Conservation (phyloP, 75 land plant genomes). For the Selaginella moellendorffii region DNA sequence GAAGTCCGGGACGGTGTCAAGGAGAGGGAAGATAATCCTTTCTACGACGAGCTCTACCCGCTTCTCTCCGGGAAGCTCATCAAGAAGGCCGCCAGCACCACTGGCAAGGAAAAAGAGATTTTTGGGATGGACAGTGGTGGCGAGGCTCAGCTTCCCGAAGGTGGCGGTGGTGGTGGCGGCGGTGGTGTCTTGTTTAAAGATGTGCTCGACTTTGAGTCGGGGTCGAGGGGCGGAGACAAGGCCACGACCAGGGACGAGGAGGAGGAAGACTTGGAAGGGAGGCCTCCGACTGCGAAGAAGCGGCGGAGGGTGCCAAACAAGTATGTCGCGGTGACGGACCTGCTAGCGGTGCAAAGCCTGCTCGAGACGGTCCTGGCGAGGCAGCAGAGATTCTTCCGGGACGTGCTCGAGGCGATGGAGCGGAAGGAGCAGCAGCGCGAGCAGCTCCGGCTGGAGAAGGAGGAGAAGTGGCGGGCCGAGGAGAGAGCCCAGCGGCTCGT, state of each 20-base stretch:
- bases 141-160: too few species aligned
- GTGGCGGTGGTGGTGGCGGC: too few species aligned
- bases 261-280: constrained; percentile 17
- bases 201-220: too few species aligned
- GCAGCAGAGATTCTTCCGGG: constrained; percentile 26
- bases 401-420: constrained; percentile 27
- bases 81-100: too few species aligned
- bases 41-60: constrained; percentile 31
- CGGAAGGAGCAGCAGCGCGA: constrained; percentile 29
- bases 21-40: constrained; percentile 29
- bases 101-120: too few species aligned
- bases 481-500: constrained; percentile 30
- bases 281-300: constrained; percentile 16
- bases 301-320: constrained; percentile 5
- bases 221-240: too few species aligned
- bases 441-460: constrained; percentile 34
- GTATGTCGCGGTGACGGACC: constrained; percentile 25
- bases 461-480: constrained; percentile 41
- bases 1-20: constrained; percentile 35
- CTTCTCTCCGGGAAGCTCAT: constrained; percentile 23
- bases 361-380: constrained; percentile 24
- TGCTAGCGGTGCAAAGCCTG: constrained; percentile 28
- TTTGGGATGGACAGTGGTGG: too few species aligned
- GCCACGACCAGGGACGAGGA: not conserved
- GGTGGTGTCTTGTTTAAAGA: too few species aligned